phyloP scores from a whole-genome alignment of 352 stramenopile species.

The Globisporangium solare region DNA sequence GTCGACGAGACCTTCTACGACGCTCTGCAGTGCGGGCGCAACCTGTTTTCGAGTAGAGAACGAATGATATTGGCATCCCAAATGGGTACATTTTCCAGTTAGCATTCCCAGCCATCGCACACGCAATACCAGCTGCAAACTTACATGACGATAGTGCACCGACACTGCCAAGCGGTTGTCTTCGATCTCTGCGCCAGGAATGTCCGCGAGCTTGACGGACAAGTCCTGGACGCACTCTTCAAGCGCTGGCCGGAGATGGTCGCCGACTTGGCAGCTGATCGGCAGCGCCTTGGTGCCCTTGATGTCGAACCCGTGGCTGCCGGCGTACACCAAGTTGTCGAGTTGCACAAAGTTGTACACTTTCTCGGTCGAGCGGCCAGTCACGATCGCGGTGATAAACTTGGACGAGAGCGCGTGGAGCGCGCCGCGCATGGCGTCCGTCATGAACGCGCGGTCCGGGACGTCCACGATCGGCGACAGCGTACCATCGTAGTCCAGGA shows the following conservation, averaged over 20 bases:
- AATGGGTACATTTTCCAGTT: constrained; percentile 1
- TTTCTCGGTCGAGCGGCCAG: constrained; percentile 66
- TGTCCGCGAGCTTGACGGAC: constrained; percentile 29
- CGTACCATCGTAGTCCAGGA: no score
- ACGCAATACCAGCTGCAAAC: constrained; percentile 6
- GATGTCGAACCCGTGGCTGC: constrained; percentile 81
- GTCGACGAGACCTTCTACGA: constrained; percentile 88
- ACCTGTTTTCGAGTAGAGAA: constrained; percentile 20
- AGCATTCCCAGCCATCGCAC: not conserved
- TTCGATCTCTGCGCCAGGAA: constrained; percentile 58
- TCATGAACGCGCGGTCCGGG: constrained; percentile 62
- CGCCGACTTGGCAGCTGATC: constrained; percentile 54
- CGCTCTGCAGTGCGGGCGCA: constrained; percentile 31
- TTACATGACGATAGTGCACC: constrained; percentile 73
- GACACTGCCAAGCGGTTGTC: constrained; percentile 77
- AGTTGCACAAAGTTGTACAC: constrained; percentile 77
- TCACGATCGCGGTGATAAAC: constrained; percentile 73
- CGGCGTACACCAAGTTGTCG: constrained; percentile 74
- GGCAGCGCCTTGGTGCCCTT: constrained; percentile 19
- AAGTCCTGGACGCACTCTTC: constrained; percentile 37
- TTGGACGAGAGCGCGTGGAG: constrained; percentile 58
- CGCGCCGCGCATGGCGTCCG: constrained; percentile 50
- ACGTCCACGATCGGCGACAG: constrained; percentile 24
- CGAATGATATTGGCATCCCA: no score
- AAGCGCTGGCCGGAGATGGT: constrained; percentile 45